phyloP scores from a whole-genome alignment of 78 protist genomes.

The Capsaspora owczarzaki region DNA sequence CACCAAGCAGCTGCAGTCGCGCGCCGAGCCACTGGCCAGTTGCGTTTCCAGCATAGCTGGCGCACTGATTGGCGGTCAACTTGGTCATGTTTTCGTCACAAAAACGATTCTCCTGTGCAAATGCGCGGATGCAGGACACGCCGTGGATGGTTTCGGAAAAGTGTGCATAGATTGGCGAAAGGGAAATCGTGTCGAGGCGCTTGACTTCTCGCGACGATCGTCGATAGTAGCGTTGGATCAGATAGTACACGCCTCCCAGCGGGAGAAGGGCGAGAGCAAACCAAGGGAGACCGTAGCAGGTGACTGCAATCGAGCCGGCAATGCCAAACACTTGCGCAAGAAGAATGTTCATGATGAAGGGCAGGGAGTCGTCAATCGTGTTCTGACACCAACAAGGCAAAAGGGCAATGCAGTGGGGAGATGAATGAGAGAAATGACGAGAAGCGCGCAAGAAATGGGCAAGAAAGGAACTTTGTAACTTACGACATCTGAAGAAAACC shows the following conservation, averaged over 20 bases:
- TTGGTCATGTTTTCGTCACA: neutral
- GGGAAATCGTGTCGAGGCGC: constrained; percentile 32
- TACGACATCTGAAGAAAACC: constrained; percentile 44
- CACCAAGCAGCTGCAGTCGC: constrained; percentile 14
- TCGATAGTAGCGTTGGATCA: constrained; percentile 14
- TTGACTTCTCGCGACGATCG: constrained; percentile 19
- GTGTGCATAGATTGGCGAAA: constrained; percentile 45
- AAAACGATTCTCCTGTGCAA: neutral
- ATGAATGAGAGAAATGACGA: too few relatives aligned
- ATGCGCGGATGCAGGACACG: constrained; percentile 33
- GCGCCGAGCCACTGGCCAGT: neutral
- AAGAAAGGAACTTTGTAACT: neutral
- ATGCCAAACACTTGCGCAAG: constrained; percentile 17
- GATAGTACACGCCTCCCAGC: constrained; percentile 14
- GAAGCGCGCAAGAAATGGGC: neutral
- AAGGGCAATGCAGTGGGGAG: constrained; percentile 10
- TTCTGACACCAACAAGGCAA: neutral
- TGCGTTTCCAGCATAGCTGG: neutral
- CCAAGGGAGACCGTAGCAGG: constrained; percentile 10
- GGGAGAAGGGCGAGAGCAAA: neutral
- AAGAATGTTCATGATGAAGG: constrained; percentile 26
- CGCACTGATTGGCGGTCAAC: neutral
- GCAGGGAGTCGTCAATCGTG: constrained; percentile 28
- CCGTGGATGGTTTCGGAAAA: constrained; percentile 48
- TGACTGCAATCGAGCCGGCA: neutral